Evolutionary conservation across 805 yeast genomes (phyloP).

Genomic region (Wickerhamiella azyma): DNA sequence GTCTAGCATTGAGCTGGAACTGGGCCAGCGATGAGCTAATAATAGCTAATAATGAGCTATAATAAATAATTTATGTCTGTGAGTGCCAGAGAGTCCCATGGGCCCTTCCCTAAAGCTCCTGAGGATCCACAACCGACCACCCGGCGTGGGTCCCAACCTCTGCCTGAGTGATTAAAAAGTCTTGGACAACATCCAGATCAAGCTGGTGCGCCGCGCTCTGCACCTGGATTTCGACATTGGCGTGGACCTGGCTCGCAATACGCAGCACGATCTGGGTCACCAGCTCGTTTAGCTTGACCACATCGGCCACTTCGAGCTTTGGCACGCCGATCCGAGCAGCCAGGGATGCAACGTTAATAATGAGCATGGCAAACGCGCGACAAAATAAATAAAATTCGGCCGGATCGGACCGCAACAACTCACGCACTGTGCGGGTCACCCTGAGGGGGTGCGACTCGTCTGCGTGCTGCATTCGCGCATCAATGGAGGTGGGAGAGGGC

Average conservation of each 20-base stretch:
- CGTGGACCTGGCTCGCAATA: constrained; percentile 15
- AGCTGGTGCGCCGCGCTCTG: constrained; percentile 13
- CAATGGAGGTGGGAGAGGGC: constrained; percentile 17
- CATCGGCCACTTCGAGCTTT: constrained; percentile 14
- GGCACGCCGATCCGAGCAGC: constrained; percentile 21
- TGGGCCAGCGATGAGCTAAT: too few relatives aligned
- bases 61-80: not conserved
- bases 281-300: constrained; percentile 19
- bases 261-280: constrained; percentile 23
- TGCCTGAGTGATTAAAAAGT: constrained; percentile 17
- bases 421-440: constrained; percentile 16
- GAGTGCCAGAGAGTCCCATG: too few relatives aligned
- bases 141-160: constrained; percentile 25
- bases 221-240: constrained; percentile 16
- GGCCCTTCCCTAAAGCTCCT: not conserved
- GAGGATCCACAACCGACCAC: constrained; percentile 23
- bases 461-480: constrained; percentile 9
- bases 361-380: constrained; percentile 24
- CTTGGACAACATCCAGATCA: constrained; percentile 19
- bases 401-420: constrained; percentile 21
- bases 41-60: too few relatives aligned
- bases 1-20: too few relatives aligned
- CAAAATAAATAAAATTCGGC: constrained; percentile 22
- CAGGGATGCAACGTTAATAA: constrained; percentile 20
- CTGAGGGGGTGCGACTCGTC: constrained; percentile 3